Conservation (phyloP, 2,329 filamentous ascomycete species). For the Trichoderma sp. region DNA sequence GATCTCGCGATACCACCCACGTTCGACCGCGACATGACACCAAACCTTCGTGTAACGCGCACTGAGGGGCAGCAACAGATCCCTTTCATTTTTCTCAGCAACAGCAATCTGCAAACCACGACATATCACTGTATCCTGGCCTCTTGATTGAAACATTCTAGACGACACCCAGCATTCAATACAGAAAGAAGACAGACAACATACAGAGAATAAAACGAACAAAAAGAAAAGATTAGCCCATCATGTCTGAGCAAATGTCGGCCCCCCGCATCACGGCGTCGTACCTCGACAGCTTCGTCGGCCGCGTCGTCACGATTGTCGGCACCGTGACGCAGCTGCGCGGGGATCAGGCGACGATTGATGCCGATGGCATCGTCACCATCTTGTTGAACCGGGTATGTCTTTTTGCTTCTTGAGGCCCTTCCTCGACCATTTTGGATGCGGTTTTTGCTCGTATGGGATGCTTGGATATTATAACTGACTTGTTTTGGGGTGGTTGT, state of each 20-base stretch:
- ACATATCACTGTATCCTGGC: too few species aligned
- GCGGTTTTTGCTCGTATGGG: too few species aligned
- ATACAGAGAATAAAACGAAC: background rate
- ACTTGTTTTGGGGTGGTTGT: background rate
- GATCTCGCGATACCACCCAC: slow-evolving; percentile 22
- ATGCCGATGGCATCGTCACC: slow-evolving; percentile 76
- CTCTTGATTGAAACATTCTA: background rate
- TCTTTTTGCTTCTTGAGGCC: background rate
- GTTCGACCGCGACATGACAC: slow-evolving; percentile 1
- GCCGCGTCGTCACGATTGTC: slow-evolving; percentile 77
- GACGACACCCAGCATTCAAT: background rate
- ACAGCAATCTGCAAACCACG: background rate
- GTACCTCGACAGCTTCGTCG: slow-evolving; percentile 76
- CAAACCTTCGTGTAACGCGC: slow-evolving; percentile 14
- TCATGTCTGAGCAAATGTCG: slow-evolving; percentile 67
- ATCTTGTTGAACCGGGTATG: slow-evolving; percentile 72
- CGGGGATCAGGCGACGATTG: slow-evolving; percentile 78
- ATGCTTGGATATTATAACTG: background rate
- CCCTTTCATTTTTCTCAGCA: background rate
- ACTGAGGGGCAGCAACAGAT: slow-evolving; percentile 17
- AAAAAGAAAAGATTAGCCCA: background rate
- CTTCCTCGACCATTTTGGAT: background rate
- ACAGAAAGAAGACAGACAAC: background rate
- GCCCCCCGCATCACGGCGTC: slow-evolving; percentile 81
- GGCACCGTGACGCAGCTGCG: slow-evolving; percentile 83